These are phyloP conservation scores for Aureobasidium sp. DNA, from an alignment of 2,329 filamentous ascomycete genomes.

Conservation along the genomic window DNA sequence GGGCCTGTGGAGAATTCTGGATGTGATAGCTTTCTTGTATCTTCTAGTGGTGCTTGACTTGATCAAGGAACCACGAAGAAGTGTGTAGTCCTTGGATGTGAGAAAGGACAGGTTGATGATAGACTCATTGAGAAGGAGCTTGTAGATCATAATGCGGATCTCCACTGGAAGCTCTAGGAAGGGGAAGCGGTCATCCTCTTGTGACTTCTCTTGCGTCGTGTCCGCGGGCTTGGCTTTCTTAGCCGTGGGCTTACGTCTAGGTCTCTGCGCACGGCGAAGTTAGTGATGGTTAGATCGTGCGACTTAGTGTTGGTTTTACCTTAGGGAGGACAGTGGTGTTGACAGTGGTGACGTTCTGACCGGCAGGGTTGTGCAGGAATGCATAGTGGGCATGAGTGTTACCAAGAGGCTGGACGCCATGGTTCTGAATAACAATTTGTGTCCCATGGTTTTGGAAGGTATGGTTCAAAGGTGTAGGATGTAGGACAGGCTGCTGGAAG, in stretches of 20 bases:
- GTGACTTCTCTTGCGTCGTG: no score
- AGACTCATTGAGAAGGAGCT: background rate
- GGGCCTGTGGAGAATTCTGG: no score
- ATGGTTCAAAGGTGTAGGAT: background rate
- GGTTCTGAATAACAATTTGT: background rate
- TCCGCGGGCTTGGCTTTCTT: background rate
- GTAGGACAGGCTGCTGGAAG: background rate
- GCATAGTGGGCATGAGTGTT: no score
- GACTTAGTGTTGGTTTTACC: background rate
- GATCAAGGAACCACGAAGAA: no score
- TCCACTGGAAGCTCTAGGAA: background rate
- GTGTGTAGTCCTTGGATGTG: background rate
- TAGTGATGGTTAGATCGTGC: background rate
- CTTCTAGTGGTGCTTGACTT: no score
- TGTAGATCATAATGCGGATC: constrained; percentile 5
- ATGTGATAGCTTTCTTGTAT: no score
- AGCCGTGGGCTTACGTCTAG: background rate
- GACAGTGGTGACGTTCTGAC: background rate
- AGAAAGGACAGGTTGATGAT: background rate
- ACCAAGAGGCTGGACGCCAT: background rate
- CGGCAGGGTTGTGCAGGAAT: background rate
- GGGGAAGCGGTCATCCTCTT: background rate
- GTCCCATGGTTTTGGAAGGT: background rate
- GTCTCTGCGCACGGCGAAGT: background rate
- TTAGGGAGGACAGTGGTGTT: background rate